Base-by-base conservation (phyloP, 345 rosid species). In the Lepidium aucheri region DNA sequence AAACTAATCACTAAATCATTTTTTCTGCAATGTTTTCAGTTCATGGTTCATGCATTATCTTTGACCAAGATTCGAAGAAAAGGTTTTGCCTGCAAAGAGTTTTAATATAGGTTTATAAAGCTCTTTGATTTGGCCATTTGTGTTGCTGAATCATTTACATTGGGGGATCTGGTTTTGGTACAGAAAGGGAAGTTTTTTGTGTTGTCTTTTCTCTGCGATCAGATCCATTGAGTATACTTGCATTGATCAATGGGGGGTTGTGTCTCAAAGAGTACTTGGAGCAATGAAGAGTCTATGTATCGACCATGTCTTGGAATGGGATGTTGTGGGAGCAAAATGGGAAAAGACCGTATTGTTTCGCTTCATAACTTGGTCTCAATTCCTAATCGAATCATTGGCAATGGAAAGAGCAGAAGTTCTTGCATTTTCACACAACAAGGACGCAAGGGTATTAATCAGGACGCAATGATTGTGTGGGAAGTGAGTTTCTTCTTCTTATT, bases 391-490 rank as follows among this genome's bases (percentile, higher is more conserved):
- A 75, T 89, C 68, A 83, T 79, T 61, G 68, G 77, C 32, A 95
- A 84, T 51, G 98, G 99, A 42, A 91, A 89, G 82, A 91, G 96
- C 79, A 77, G 79, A 70, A 77, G 69, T 64, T 87, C 98, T 60
- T 95, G 98, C 77, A 77, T 95, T 67, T 95, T 91, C 65, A 95
- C 99, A 46, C 99, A 91, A 74, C 98, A 95, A 68, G 99, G 99
- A 28, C 90, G 91, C 32, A 95, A 95, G 83, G 99, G 99, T 52
- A 80, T 91, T 50, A 95, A 95, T 63, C 99, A 95, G 79, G 99
- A 95, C 35, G 91, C 99, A 0, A 91, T 95, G 99, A 74, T 95
- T 47, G 98, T 95, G 17, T 95, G 99, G 99, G 99, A 95, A 79
- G 99, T 95, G 76, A 84, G 95, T 78, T 80, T 42, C 56, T 43